Evolutionary conservation across 768 basidiomycete genomes (phyloP).

Genomic region (Rubroboletus satanas): DNA sequence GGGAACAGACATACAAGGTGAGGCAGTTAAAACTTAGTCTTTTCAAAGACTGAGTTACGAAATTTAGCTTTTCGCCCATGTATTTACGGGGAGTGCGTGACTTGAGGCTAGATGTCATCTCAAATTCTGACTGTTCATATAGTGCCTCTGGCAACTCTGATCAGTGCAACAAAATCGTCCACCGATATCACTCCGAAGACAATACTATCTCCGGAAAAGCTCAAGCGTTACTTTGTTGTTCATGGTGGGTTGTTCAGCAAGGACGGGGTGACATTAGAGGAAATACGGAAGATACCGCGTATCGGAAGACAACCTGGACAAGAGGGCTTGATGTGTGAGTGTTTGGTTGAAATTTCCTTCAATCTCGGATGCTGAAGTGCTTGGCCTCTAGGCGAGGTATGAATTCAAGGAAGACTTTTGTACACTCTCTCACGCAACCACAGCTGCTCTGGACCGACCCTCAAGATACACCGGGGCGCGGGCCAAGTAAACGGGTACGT

Average conservation of each 20-base stretch:
- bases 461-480: constrained; percentile 81
- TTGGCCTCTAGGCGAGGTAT: constrained; percentile 56
- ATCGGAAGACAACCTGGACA: constrained; percentile 90
- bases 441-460: constrained; percentile 97
- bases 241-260: constrained; percentile 97
- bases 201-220: constrained; percentile 79
- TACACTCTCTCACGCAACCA: constrained; percentile 8
- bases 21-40: not conserved
- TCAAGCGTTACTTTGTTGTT: constrained; percentile 89
- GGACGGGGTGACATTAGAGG: constrained; percentile 91
- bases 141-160: constrained; percentile 90
- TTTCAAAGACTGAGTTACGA: constrained; percentile 4
- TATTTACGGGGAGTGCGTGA: constrained; percentile 79
- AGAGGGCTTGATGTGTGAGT: constrained; percentile 91
- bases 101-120: not conserved
- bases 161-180: constrained; percentile 66
- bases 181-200: constrained; percentile 37
- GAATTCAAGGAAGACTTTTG: not conserved
- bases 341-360: constrained; percentile 2
- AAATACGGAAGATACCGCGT: constrained; percentile 83
- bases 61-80: constrained; percentile 80
- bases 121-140: constrained; percentile 8
- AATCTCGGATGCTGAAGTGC: constrained; percentile 6
- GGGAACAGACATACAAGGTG: constrained; percentile 91
- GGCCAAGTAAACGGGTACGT: constrained; percentile 91